Evolutionary conservation across 78 protist species (phyloP).

Genomic region (Dictyostelium intermedium): DNA sequence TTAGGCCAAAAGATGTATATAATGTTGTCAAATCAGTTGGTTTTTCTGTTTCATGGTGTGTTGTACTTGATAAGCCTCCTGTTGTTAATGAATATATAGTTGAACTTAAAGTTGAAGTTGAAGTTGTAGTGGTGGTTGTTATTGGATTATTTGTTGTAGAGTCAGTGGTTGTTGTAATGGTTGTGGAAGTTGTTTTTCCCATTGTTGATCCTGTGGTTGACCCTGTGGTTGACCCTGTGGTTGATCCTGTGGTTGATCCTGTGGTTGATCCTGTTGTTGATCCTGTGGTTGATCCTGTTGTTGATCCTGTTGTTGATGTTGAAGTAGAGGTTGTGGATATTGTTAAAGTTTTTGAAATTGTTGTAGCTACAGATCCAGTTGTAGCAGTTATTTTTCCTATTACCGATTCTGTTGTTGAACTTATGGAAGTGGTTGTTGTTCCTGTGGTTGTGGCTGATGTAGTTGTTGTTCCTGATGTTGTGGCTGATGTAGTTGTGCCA

Average conservation of each 20-base stretch:
- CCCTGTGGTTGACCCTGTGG: no score
- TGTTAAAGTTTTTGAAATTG: background rate
- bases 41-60: no score
- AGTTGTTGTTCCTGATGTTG: background rate
- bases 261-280: background rate
- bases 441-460: background rate
- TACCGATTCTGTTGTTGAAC: no score
- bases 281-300: background rate
- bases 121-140: background rate
- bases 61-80: no score
- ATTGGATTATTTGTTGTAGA: no score
- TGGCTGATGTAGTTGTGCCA: background rate
- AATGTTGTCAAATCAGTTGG: no score
- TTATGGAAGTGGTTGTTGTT: background rate
- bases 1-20: no score
- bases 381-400: background rate
- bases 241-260: background rate
- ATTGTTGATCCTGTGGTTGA: no score
- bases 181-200: no score
- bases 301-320: background rate
- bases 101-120: background rate
- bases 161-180: no score
- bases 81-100: no score
- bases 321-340: background rate
- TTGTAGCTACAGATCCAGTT: background rate